Evolutionary conservation across 768 basidiomycete genomes (phyloP).

Genomic region (Pleurotus giganteus): DNA sequence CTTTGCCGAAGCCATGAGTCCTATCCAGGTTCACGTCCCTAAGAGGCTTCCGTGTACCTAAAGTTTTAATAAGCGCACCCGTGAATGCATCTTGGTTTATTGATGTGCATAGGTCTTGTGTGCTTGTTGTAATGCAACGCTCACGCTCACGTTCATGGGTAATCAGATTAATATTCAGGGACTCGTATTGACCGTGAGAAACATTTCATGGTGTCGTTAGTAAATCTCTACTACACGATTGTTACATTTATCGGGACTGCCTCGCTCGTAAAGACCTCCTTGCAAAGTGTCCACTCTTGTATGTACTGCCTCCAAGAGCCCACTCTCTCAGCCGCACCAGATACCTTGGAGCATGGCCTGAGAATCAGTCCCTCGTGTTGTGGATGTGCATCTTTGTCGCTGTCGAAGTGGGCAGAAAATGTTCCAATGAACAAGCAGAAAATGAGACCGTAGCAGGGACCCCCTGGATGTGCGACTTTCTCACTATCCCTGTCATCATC

Average conservation of each 20-base stretch:
- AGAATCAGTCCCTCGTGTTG: background rate
- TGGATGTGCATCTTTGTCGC: background rate
- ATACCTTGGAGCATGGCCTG: background rate
- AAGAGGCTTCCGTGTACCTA: too few species aligned
- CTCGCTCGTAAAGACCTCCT: background rate
- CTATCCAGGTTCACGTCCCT: too few species aligned
- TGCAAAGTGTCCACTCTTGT: background rate
- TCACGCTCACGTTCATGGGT: too few species aligned
- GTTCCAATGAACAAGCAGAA: background rate
- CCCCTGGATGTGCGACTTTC: background rate
- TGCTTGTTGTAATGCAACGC: too few species aligned
- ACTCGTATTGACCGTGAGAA: too few species aligned
- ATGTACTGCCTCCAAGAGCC: background rate
- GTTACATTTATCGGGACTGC: background rate
- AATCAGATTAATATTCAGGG: too few species aligned
- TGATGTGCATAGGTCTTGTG: too few species aligned
- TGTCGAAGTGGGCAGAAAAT: background rate
- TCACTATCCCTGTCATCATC: background rate
- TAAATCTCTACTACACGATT: background rate
- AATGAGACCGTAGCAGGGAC: background rate
- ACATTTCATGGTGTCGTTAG: too few species aligned
- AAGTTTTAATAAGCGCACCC: too few species aligned
- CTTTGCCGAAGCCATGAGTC: too few species aligned
- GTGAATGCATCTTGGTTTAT: too few species aligned
- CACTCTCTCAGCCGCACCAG: background rate